Percentiles rank a stretch among this genome's conserved stretches.
Evolutionary conservation across 2,329 filamentous ascomycete species (phyloP).

Genomic region (Clarireedia monteithiana): DNA sequence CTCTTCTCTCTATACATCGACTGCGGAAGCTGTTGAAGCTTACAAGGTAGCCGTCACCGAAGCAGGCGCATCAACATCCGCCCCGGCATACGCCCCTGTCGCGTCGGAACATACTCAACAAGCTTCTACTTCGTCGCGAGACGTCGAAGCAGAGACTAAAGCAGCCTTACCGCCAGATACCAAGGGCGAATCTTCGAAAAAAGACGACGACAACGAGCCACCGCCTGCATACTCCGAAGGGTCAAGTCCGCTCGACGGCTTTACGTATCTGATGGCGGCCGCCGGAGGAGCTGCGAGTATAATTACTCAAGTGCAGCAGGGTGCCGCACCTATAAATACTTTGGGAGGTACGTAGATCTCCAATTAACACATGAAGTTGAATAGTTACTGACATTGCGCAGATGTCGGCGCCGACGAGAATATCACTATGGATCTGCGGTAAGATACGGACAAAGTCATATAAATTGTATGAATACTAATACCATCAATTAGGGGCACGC

Average conservation of each 20-base stretch:
- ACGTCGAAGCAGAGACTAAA: conserved; percentile 67
- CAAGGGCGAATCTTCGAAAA: conserved; percentile 67
- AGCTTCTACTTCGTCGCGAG: conserved; percentile 30
- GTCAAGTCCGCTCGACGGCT: conserved; percentile 82
- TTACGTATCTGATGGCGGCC: conserved; percentile 95
- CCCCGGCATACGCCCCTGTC: conserved; percentile 47
- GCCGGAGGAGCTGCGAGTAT: conserved; percentile 96
- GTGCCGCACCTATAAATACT: conserved; percentile 75
- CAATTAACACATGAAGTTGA: not conserved
- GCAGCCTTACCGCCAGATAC: conserved; percentile 73
- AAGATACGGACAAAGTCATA: conserved; percentile 29
- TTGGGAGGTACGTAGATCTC: conserved; percentile 61
- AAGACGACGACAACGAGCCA: conserved; percentile 79
- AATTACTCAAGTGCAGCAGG: conserved; percentile 97
- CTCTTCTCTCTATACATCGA: conserved; percentile 48
- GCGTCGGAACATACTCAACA: conserved; percentile 29
- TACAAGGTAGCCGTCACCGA: conserved; percentile 33
- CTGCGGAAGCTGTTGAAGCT: conserved; percentile 30
- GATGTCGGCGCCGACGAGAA: conserved; percentile 87
- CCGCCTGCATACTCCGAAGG: conserved; percentile 96
- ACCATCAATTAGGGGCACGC: conserved; percentile 60
- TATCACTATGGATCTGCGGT: conserved; percentile 91
- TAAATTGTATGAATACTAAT: conserved; percentile 23
- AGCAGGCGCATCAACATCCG: conserved; percentile 31
- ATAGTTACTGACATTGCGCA: conserved; percentile 29